Conservation (phyloP, 2,329 filamentous ascomycete species). For the Fusarium drepaniforme region DNA sequence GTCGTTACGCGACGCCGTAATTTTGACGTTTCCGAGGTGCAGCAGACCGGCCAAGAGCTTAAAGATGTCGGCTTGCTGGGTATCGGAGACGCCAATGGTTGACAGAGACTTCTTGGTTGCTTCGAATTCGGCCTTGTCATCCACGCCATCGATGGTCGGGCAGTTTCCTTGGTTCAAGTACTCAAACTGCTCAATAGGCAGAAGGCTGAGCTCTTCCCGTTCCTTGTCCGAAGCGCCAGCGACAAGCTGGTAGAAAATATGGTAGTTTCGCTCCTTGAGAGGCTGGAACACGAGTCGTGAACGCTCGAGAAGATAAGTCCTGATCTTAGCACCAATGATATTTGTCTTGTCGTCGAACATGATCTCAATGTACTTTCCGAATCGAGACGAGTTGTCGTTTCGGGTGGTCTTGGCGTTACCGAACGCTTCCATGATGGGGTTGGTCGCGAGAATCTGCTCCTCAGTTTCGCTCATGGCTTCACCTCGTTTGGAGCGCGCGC, state of each 20-base stretch:
- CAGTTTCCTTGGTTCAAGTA: constrained; percentile 96
- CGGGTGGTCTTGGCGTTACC: constrained; percentile 99
- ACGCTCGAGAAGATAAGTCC: constrained; percentile 94
- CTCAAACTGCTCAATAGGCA: constrained; percentile 90
- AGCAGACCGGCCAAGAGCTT: constrained; percentile 89
- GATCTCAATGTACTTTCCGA: constrained; percentile 99
- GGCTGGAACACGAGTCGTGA: constrained; percentile 98
- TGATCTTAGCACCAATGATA: constrained; percentile 97
- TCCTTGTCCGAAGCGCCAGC: constrained; percentile 90
- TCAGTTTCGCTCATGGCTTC: constrained; percentile 96
- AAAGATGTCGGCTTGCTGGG: constrained; percentile 88
- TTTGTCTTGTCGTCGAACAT: constrained; percentile 97
- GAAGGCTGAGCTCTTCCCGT: constrained; percentile 81
- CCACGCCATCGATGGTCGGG: constrained; percentile 91
- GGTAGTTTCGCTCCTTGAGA: constrained; percentile 97
- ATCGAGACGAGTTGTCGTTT: constrained; percentile 98
- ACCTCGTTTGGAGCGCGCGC: constrained; percentile 80
- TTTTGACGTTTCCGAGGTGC: constrained; percentile 97
- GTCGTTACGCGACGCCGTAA: constrained; percentile 89
- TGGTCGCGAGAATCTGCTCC: constrained; percentile 97
- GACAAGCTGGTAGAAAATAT: constrained; percentile 98
- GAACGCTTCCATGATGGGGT: constrained; percentile 99
- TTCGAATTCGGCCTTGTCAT: constrained; percentile 94
- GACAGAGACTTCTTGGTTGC: constrained; percentile 88
- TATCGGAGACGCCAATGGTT: constrained; percentile 84